Evolutionary conservation across 345 rosid species (phyloP), one percentile per base, ranked within the genome.

Genomic region (Gossypium herbaceum): DNA sequence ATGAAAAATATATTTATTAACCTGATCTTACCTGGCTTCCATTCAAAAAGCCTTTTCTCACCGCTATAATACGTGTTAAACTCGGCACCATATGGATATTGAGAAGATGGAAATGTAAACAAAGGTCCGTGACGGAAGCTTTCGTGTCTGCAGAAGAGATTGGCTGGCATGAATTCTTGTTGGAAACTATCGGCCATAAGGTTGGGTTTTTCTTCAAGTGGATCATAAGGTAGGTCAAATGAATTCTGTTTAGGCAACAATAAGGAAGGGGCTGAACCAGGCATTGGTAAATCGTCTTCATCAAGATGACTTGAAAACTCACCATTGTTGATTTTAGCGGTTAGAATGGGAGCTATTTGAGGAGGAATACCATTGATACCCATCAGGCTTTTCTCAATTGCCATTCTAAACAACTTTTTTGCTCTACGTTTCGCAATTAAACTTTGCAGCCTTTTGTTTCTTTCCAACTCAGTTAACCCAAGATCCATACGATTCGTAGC

Each of bases 211-310:
- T 94, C 98, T 82, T 94, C 98, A 0, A 29, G 73, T 15, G 93
- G 92, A 12, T 90, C 98, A 9, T 91, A 91, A 5, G 98, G 98
- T 72, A 93, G 87, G 75, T 95, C 98, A 57, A 93, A 93, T 0
- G 98, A 97, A 74, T 91, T 91, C 73, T 87, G 75, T 27, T 70
- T 71, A 22, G 92, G 94, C 72, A 89, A 72, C 78, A 92, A 24
- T 71, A 89, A 59, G 0, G 97, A 90, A 78, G 99, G 99, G 12
- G 99, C 99, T 48, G 99, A 93, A 59, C 93, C 88, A 19, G 98
- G 98, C 56, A 86, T 68, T 57, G 80, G 73, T 22, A 78, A 60
- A 16, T 77, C 86, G 59, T 84, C 81, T 24, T 54, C 68, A 19
- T 83, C 81, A 2, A 69, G 71, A 61, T 60, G 63, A 54, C 71